Base-by-base conservation (phyloP, 2,329 filamentous ascomycete species). In the Colletotrichum sp. region DNA sequence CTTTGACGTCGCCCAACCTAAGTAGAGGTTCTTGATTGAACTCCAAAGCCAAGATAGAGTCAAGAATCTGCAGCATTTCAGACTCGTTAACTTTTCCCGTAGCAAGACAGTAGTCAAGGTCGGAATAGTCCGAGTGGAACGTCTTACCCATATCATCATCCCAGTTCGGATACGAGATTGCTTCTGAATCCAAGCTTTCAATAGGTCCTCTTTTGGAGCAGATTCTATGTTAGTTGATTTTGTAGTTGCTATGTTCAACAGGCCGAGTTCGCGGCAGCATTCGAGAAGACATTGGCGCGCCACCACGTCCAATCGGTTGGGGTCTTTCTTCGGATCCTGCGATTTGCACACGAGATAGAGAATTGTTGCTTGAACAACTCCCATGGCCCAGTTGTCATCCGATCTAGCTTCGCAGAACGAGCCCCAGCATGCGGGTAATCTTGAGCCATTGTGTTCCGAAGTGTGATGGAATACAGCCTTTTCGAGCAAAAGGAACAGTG, bases 1-100 rank as follows among this genome's bases (percentile, higher is more conserved):
- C 55, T 36, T 74, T 52, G 36, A 69, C 67, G 28, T 79, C 78
- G 12, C 66, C 65, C 3, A 79, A 69, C 21, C 64, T 75, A 16
- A 79, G n/a, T 8, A 67, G n/a, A 2, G 72, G 52, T 24, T 60
- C 36, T 16, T 32, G 16, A 7, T 52, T 63, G 62, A 74, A 70
- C 30, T 79, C 69, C 36, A 69, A 74, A 44, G 60, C 18, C 10
- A 77, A 15, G 7, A 77, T 68, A 3, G 68, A 73, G 30, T 79
- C 76, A 9, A 78, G 63, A 7, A 77, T 32, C 77, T 78, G 59
- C 26, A 32, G 16, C 7, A 32, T 30, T 18, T 13, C 44, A 21
- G n/a, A 21, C 44, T 49, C 44, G 44, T 49, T n/a, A 49, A 2
- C 52, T 10, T 26, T 28, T 16, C 15, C 26, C 26, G 9, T 2